phyloP scores from a whole-genome alignment of 139 green algal species.

The Raphidocelis subcapitata region DNA sequence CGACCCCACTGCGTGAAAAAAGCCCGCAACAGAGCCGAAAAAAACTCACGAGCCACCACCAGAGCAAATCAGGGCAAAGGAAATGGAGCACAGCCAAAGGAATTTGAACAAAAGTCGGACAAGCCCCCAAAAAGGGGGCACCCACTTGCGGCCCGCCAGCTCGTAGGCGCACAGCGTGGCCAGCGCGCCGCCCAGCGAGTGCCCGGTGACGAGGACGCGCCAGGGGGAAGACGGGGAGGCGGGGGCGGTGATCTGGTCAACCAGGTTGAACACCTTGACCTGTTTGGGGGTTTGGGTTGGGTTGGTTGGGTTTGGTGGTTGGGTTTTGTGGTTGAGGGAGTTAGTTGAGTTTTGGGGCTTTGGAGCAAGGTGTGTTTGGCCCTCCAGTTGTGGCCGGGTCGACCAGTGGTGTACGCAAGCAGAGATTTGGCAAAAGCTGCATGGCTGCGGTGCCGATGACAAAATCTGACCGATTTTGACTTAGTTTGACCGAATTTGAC shows the following conservation, averaged over 20 bases:
- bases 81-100: not conserved
- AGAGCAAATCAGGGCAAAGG: not conserved
- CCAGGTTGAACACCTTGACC: constrained; percentile 46
- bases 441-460: too few species aligned
- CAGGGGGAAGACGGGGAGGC: constrained; percentile 22
- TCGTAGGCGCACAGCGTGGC: constrained; percentile 82
- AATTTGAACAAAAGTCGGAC: not conserved
- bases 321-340: not conserved
- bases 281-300: not conserved
- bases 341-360: too few species aligned
- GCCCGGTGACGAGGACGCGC: constrained; percentile 64
- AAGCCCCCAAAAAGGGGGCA: not conserved
- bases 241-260: constrained; percentile 42
- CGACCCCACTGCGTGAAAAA: not conserved
- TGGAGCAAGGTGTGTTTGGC: not conserved
- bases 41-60: not conserved
- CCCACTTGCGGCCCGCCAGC: constrained; percentile 43
- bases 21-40: not conserved
- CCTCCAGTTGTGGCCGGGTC: too few species aligned
- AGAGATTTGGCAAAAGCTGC: too few species aligned
- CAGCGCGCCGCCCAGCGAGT: constrained; percentile 85
- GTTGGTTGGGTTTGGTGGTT: not conserved
- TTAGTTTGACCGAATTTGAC: constrained; percentile 26
- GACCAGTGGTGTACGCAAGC: too few species aligned
- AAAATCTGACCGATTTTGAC: too few species aligned